Percentiles rank a stretch among this genome's conserved stretches.
Evolutionary conservation across 2,329 filamentous ascomycete genomes (phyloP).

Genomic region (Didymellaceae sp.): DNA sequence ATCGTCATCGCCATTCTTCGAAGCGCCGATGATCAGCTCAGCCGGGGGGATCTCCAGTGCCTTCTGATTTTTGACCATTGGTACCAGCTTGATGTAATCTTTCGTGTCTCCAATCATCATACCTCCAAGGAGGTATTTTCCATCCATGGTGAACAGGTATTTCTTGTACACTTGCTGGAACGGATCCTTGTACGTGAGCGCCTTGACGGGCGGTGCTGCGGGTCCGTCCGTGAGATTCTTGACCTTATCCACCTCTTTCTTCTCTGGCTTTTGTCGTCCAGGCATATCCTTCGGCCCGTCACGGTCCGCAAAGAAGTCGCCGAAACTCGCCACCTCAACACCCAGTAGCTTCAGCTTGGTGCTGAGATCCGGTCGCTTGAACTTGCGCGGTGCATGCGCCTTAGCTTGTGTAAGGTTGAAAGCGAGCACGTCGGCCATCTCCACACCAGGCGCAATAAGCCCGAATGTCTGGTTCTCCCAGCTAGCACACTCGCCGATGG

Average conservation of each 20-base stretch:
- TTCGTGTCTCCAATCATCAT: slow-evolving; percentile 97
- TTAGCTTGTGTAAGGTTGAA: slow-evolving; percentile 90
- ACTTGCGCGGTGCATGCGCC: slow-evolving; percentile 70
- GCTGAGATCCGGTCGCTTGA: slow-evolving; percentile 85
- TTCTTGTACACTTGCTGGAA: slow-evolving; percentile 93
- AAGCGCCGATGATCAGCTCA: slow-evolving; percentile 81
- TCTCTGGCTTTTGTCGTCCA: slow-evolving; percentile 57
- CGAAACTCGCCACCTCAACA: slow-evolving; percentile 90
- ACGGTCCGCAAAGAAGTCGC: slow-evolving; percentile 89
- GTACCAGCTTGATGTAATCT: slow-evolving; percentile 88
- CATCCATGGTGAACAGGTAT: slow-evolving; percentile 87
- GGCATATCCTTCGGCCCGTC: slow-evolving; percentile 82
- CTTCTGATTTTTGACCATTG: slow-evolving; percentile 85
- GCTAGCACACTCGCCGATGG: slow-evolving; percentile 88
- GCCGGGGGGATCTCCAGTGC: slow-evolving; percentile 77
- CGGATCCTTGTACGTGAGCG: slow-evolving; percentile 86
- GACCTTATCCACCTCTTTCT: slow-evolving; percentile 55
- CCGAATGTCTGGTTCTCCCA: slow-evolving; percentile 89
- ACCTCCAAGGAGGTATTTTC: slow-evolving; percentile 88
- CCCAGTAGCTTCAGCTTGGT: slow-evolving; percentile 90
- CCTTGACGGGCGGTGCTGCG: slow-evolving; percentile 71
- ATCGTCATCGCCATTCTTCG: slow-evolving; percentile 72
- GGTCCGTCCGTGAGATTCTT: slow-evolving; percentile 63
- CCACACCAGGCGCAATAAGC: slow-evolving; percentile 85
- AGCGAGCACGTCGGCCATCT: slow-evolving; percentile 90